Conservation (phyloP, 495 filamentous ascomycete genomes). For the Penicillium ochrochloron region DNA sequence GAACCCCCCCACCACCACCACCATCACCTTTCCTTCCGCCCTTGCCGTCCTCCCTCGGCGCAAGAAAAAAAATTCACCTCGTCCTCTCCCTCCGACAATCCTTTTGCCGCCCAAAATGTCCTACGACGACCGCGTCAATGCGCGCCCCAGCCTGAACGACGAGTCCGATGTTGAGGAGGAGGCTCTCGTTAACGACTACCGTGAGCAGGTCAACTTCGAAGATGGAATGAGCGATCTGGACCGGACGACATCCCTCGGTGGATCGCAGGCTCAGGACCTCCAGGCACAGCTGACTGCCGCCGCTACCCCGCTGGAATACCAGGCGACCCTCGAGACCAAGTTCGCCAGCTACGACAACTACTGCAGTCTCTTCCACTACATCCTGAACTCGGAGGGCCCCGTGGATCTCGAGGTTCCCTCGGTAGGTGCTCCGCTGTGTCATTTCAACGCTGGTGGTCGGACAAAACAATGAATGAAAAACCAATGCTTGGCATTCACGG, state of each 20-base stretch:
- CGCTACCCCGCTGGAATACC: conserved; percentile 92
- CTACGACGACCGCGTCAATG: conserved; percentile 57
- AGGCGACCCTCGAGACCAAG: conserved; percentile 90
- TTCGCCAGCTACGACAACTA: conserved; percentile 99
- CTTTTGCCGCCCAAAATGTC: conserved; percentile 45
- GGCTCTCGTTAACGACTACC: conserved; percentile 90
- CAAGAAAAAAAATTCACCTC: conserved; percentile 10
- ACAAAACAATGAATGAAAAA: conserved; percentile 25
- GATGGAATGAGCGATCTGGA: conserved; percentile 81
- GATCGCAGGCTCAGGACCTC: conserved; percentile 71
- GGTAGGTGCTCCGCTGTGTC: conserved; percentile 58
- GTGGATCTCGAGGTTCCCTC: conserved; percentile 96
- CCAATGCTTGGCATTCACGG: conserved; percentile 23
- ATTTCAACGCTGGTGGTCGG: conserved; percentile 5
- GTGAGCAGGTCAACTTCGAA: conserved; percentile 90
- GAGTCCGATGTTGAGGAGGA: conserved; percentile 95
- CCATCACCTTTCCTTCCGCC: conserved; percentile 29
- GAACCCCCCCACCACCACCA: conserved; percentile 26
- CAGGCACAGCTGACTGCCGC: conserved; percentile 87
- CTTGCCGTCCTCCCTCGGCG: conserved; percentile 32
- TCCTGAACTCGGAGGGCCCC: conserved; percentile 96
- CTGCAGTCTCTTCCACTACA: conserved; percentile 98
- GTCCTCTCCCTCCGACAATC: conserved; percentile 21
- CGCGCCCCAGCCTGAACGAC: conserved; percentile 64
- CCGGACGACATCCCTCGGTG: conserved; percentile 59